Conservation (phyloP, 2,329 filamentous ascomycete species). For the Penicillium verrucosum region DNA sequence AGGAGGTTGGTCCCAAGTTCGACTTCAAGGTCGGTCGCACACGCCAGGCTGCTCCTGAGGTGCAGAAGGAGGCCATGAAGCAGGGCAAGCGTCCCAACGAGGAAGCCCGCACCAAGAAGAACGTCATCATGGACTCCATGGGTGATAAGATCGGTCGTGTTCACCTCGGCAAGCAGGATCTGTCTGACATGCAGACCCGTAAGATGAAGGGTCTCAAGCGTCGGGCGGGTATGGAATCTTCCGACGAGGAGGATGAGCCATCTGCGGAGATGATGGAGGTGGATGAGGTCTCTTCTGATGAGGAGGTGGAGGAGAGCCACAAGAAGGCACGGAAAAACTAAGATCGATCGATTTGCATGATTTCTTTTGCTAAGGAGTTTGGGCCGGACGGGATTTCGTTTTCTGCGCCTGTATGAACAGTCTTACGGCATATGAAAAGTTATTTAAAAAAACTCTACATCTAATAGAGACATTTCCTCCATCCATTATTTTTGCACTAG, state of each 20-base stretch:
- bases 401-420: constrained; percentile 20
- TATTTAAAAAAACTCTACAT: constrained; percentile 9
- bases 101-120: constrained; percentile 78
- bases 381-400: constrained; percentile 25
- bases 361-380: constrained; percentile 27
- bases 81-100: constrained; percentile 64
- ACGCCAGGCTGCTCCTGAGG: constrained; percentile 53
- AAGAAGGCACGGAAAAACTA: constrained; percentile 35
- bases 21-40: constrained; percentile 83
- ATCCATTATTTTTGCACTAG: not conserved
- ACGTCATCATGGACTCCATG: constrained; percentile 83
- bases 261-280: constrained; percentile 49
- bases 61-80: constrained; percentile 89
- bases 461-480: constrained; percentile 7
- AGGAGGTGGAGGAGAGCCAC: constrained; percentile 18
- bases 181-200: constrained; percentile 81
- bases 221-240: constrained; percentile 60
- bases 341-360: constrained; percentile 20
- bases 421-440: constrained; percentile 25
- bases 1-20: constrained; percentile 92
- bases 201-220: constrained; percentile 99
- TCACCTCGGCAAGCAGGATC: constrained; percentile 85
- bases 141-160: constrained; percentile 96
- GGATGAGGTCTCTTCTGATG: constrained; percentile 34
- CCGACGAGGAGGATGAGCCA: constrained; percentile 48